These are phyloP conservation scores for Dactylellina haptotyla DNA, from an alignment of 2,329 filamentous ascomycete genomes.

Conservation along the genomic window DNA sequence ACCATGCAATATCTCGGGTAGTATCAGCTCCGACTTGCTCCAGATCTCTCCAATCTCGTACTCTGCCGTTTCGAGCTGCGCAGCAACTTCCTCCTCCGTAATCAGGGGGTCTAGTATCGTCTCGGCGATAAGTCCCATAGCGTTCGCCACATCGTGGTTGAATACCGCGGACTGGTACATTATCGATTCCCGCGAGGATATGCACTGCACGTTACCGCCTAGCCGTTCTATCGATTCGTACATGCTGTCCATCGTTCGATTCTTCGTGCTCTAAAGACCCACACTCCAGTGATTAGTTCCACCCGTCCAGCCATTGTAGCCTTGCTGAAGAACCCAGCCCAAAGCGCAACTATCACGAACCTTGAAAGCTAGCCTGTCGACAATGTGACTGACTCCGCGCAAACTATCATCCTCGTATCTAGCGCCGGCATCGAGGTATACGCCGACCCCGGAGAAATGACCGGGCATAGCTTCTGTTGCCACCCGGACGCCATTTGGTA, in stretches of 20 bases:
- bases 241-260: slow-evolving; percentile 81
- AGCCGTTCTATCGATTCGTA: slow-evolving; percentile 85
- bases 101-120: slow-evolving; percentile 88
- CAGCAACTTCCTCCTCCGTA: slow-evolving; percentile 83
- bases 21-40: slow-evolving; percentile 94
- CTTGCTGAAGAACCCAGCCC: background rate
- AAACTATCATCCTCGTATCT: slow-evolving; percentile 88
- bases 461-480: slow-evolving; percentile 94
- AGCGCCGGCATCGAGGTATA: slow-evolving; percentile 95
- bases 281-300: background rate
- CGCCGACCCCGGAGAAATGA: slow-evolving; percentile 92
- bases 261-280: slow-evolving; percentile 69
- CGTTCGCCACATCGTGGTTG: slow-evolving; percentile 86
- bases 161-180: slow-evolving; percentile 99
- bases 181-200: slow-evolving; percentile 90
- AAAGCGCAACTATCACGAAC: slow-evolving; percentile 60
- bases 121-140: slow-evolving; percentile 86
- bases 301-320: too few relatives aligned
- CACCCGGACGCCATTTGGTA: slow-evolving; percentile 91
- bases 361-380: slow-evolving; percentile 96
- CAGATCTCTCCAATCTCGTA: slow-evolving; percentile 98
- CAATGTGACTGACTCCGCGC: slow-evolving; percentile 91
- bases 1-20: slow-evolving; percentile 94
- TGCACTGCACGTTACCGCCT: slow-evolving; percentile 96
- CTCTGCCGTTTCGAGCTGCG: slow-evolving; percentile 88